Evolutionary conservation across 805 yeast species (phyloP), one percentile per base, ranked within the genome.

Genomic region (Starmerella cellae): DNA sequence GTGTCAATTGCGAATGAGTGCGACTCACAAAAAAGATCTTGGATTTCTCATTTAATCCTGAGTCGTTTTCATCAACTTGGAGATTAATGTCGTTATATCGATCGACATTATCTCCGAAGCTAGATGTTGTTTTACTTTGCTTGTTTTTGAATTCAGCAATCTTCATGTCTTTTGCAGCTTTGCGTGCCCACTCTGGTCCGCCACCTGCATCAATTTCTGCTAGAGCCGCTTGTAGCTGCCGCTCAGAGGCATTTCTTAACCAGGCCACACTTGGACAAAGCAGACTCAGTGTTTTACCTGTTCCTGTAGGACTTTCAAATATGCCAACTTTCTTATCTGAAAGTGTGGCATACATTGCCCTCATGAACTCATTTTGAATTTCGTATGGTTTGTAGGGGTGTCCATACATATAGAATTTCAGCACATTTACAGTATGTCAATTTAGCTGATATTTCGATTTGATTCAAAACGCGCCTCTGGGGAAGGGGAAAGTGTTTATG

Each of bases 251-350:
- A 18, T 73, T 67, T 43, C 88, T 59, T 27, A 87, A 64, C 94
- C 95, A 87, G 0, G 87, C 74, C 71, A 87, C 69, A 0, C 88
- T 66, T 0, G 93, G 74, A 56, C 96, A 88, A 3, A 88, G 80
- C 36, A 87, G 61, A 0, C 95, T 83, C 2, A 88, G 63, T 0
- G 96, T 85, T 60, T 87, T 87, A 2, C 97, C 96, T 1, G 59
- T 82, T 5, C 97, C 97, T 0, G 97, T 87, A 0, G 97, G 97
- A 44, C 91, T 79, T 57, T 87, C 96, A 54, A 87, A 78, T 1
- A 87, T 66, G 0, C 93, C 94, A 2, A 87, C 65, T 80, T 82
- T 37, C n/a, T 39, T 32, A 18, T 36, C 53, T 59, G 46, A 4
- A 16, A 87, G 65, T 1, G 82, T 69, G 20, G 71, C 71, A 52